Percentiles rank a stretch among this genome's conserved stretches.
These are phyloP conservation scores for Starmerella apis DNA, from an alignment of 805 yeast genomes.

Conservation along the genomic window DNA sequence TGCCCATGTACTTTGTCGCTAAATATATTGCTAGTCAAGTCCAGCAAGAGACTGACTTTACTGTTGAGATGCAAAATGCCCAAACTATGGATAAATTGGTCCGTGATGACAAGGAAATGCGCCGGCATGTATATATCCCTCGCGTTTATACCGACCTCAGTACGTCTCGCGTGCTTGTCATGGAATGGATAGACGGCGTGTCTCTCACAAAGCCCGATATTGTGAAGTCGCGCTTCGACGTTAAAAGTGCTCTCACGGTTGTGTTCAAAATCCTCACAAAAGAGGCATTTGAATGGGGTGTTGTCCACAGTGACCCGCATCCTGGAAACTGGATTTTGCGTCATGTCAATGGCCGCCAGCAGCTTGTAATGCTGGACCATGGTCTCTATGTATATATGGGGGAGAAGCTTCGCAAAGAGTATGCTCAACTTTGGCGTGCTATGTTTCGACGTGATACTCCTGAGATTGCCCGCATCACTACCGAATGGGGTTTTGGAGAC, in stretches of 20 bases:
- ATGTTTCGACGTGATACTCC: constrained; percentile 44
- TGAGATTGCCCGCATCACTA: constrained; percentile 42
- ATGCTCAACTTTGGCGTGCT: constrained; percentile 53
- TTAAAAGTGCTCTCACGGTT: constrained; percentile 38
- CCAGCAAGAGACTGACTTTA: constrained; percentile 52
- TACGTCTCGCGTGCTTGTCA: constrained; percentile 44
- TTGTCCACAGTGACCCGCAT: constrained; percentile 68
- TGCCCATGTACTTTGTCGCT: constrained; percentile 51
- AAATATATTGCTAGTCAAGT: constrained; percentile 49
- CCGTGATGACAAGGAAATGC: constrained; percentile 35
- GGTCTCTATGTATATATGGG: constrained; percentile 55
- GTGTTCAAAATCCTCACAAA: constrained; percentile 44
- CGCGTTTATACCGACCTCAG: constrained; percentile 38
- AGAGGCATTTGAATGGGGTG: constrained; percentile 57
- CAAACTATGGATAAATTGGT: constrained; percentile 31
- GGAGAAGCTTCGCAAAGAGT: constrained; percentile 44
- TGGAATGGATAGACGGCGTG: constrained; percentile 72
- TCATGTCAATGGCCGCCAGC: constrained; percentile 21
- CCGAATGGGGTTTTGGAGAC: constrained; percentile 59
- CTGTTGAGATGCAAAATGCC: constrained; percentile 47
- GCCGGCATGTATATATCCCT: constrained; percentile 43
- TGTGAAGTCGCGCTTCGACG: constrained; percentile 32
- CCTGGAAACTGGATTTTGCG: constrained; percentile 67
- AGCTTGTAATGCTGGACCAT: constrained; percentile 62
- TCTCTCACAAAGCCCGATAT: constrained; percentile 43